Base-by-base conservation (phyloP, 2,329 filamentous ascomycete species). In the Colletotrichum tropicicola region DNA sequence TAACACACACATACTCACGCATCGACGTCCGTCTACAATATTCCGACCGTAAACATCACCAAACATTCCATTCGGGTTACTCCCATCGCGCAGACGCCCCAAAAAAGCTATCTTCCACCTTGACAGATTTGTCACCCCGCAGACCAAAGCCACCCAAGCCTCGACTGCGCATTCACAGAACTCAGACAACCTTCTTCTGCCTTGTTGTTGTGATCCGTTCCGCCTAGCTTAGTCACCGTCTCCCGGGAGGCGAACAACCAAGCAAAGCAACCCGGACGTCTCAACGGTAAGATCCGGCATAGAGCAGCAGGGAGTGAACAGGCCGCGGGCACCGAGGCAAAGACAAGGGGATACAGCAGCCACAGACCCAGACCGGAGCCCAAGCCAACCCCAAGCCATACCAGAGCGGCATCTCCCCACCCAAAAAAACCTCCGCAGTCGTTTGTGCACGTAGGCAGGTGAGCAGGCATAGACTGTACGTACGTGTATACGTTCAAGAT, bases 201-300 rank as follows among this genome's bases (percentile, higher is more conserved):
- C n/a, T n/a, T n/a, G n/a, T n/a, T n/a, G n/a, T n/a, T n/a, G n/a
- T n/a, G n/a, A n/a, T n/a, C n/a, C 32, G 12, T 35, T 35, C 32
- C n/a, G 5, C 30, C n/a, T n/a, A 19, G 30, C 41, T 61, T 61
- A 61, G 58, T 60, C 49, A 60, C 49, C 58, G 19, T 7, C 44
- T 4, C n/a, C 13, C 19, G n/a, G 13, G 23, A 23, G 7, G 8
- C 41, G 12, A 45, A 21, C 12, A 23, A n/a, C n/a, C n/a, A n/a
- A n/a, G n/a, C n/a, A n/a, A n/a, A n/a, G 6, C 9, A 25, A 43
- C 35, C 47, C 59, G 21, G n/a, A n/a, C n/a, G 17, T 21, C 44
- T 39, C n/a, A 51, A 45, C 59, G 53, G 59, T 53, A 59, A 35
- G 44, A 59, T 52, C 53, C 28, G 53, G 28, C 35, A 35, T 27